Evolutionary conservation across 345 rosid genomes (phyloP).

Genomic region (Populus ilicifolia): DNA sequence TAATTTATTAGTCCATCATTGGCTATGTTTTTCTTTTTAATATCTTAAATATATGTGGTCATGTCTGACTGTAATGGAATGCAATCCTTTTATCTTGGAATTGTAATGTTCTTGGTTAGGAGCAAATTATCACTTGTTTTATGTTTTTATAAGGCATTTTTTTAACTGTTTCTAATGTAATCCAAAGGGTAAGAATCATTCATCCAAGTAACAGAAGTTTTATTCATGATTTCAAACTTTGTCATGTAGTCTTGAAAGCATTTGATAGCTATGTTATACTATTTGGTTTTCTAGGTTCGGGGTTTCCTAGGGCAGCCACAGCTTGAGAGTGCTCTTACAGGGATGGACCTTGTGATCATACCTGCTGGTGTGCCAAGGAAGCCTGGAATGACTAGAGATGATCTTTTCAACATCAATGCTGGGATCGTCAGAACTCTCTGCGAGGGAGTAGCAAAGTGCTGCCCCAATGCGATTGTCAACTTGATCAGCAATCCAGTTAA

Average conservation of each 20-base stretch:
- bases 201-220: not conserved
- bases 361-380: constrained; percentile 80
- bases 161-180: too few relatives aligned
- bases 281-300: constrained; percentile 13
- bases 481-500: constrained; percentile 77
- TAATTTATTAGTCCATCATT: not conserved
- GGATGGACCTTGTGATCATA: constrained; percentile 58
- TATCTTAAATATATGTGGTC: too few relatives aligned
- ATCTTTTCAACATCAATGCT: constrained; percentile 64
- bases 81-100: not conserved
- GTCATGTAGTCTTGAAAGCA: not conserved
- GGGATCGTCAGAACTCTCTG: constrained; percentile 47
- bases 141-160: too few relatives aligned
- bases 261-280: not conserved
- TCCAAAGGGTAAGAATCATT: not conserved
- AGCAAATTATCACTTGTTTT: too few relatives aligned
- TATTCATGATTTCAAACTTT: not conserved
- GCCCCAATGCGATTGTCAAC: constrained; percentile 61
- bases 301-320: constrained; percentile 32
- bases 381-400: constrained; percentile 81
- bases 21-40: not conserved
- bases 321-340: constrained; percentile 37
- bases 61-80: not conserved
- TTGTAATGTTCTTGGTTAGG: not conserved
- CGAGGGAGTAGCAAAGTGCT: constrained; percentile 54